Evolutionary conservation across 169 alveolate genomes (phyloP), one percentile per base, ranked within the genome.

Genomic region (Plasmodium gallinaceum): DNA sequence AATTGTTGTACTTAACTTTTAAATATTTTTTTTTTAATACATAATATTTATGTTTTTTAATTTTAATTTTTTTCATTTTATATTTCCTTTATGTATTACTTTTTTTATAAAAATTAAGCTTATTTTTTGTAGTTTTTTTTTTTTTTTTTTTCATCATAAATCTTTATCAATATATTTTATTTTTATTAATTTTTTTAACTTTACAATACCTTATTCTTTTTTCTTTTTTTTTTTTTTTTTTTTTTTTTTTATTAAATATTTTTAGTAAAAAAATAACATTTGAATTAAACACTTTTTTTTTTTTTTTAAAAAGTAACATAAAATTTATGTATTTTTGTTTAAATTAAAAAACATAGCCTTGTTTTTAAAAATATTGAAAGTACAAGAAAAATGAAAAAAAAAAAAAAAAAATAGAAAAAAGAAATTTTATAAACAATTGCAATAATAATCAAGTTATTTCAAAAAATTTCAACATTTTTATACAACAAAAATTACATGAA

Each of bases 1-100:
- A 43, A 68, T 83, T 52, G 70, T 83, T 37, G 16, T 83, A n/a
- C 16, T 75, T 61, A 75, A 75, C 70, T 39, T 75, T 10, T 75
- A 75, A 54, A 48, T 10, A 10, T 48, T 2, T 6, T 6, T 14
- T 14, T 14, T 14, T 1, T 48, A 10, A 48, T 48, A 48, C 5
- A 48, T 2, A 14, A 48, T 48, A 48, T 14, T 48, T 5, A 14
- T 5, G 2, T 14, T 48, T 48, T 10, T 6, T 48, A 0, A 48
- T 48, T 48, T 48, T 1, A 2, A 10, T 32, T 32, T 32, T 32
- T 32, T 32, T 32, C 4, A 32, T 32, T 2, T 32, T 32, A 2
- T 4, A 2, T 32, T 32, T 32, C 39, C 1, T 32, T 32, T 32
- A 32, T 32, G 39, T 32, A 32, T 32, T 32, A 32, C 4, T 32